Evolutionary conservation across 1,284 basidiomycete species (phyloP).

Genomic region (Athelia psychrophila): DNA sequence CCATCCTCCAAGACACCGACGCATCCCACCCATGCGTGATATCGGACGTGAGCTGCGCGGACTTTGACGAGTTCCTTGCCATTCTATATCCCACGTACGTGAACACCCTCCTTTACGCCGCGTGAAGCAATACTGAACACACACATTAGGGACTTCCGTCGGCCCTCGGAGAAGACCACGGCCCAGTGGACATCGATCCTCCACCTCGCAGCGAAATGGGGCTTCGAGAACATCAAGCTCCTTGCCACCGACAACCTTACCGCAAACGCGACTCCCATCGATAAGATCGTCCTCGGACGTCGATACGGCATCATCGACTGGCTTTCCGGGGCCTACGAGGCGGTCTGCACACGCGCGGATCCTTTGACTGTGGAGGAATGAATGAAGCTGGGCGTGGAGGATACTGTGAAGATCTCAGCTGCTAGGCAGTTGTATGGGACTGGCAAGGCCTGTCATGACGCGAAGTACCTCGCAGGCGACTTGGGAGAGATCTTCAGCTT

Average conservation of each 20-base stretch:
- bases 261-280: conserved; percentile 23
- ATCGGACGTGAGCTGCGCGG: conserved; percentile 28
- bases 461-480: too few relatives aligned
- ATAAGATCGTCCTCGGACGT: conserved; percentile 32
- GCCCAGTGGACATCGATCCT: conserved; percentile 38
- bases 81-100: conserved; percentile 6
- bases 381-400: conserved; percentile 12
- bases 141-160: conserved; percentile 22
- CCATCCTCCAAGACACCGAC: conserved; percentile 10
- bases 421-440: not conserved
- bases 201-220: conserved; percentile 28
- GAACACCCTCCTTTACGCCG: too few relatives aligned
- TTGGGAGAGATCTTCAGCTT: too few relatives aligned
- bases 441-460: too few relatives aligned
- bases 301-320: conserved; percentile 27
- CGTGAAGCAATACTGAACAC: not conserved
- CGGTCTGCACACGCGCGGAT: conserved; percentile 25
- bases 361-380: conserved; percentile 28
- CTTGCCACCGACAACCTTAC: conserved; percentile 31
- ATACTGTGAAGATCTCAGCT: conserved; percentile 1
- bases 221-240: conserved; percentile 27
- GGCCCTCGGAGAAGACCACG: conserved; percentile 24
- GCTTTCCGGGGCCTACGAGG: conserved; percentile 32
- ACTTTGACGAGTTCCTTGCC: conserved; percentile 11
- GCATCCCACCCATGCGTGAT: conserved; percentile 3